Percentiles rank a stretch among this genome's conserved stretches.
Conservation (phyloP, 1,284 basidiomycete species). For the Cutaneotrichosporon cyanovorans region DNA sequence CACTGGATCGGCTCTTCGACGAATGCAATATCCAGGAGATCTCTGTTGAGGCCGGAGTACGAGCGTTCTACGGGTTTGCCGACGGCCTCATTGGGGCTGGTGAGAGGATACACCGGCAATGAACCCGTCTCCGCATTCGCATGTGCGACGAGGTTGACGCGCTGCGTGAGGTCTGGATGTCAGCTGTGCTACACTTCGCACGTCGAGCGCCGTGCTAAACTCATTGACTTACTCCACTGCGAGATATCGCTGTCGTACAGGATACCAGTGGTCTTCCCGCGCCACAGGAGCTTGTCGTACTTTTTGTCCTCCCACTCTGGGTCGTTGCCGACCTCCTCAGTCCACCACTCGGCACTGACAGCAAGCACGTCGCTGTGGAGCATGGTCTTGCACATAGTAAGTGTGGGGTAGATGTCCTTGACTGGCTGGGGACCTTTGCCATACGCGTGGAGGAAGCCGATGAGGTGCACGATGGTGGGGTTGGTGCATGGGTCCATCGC, state of each 20-base stretch:
- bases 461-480: conserved; percentile 51
- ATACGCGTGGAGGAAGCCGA: conserved; percentile 53
- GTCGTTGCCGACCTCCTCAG: conserved; percentile 48
- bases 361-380: conserved; percentile 58
- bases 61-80: conserved; percentile 42
- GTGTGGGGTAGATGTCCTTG: conserved; percentile 50
- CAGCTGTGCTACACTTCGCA: background rate
- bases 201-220: no score
- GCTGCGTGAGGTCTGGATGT: conserved; percentile 48
- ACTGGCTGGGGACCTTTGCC: conserved; percentile 51
- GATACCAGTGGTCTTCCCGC: conserved; percentile 62
- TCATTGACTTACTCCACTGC: conserved; percentile 48
- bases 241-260: conserved; percentile 44
- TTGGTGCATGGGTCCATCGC: conserved; percentile 58
- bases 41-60: conserved; percentile 47
- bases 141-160: conserved; percentile 43
- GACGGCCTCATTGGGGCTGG: conserved; percentile 36
- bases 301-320: conserved; percentile 54
- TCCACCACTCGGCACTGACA: conserved; percentile 48
- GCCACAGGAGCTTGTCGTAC: conserved; percentile 56
- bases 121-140: conserved; percentile 44
- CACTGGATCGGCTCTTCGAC: conserved; percentile 48
- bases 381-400: conserved; percentile 54
- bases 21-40: conserved; percentile 43
- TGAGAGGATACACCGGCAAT: conserved; percentile 40